Evolutionary conservation across 1,284 basidiomycete species (phyloP), one percentile per base, ranked within the genome.

Genomic region (Xanthoconium separans): DNA sequence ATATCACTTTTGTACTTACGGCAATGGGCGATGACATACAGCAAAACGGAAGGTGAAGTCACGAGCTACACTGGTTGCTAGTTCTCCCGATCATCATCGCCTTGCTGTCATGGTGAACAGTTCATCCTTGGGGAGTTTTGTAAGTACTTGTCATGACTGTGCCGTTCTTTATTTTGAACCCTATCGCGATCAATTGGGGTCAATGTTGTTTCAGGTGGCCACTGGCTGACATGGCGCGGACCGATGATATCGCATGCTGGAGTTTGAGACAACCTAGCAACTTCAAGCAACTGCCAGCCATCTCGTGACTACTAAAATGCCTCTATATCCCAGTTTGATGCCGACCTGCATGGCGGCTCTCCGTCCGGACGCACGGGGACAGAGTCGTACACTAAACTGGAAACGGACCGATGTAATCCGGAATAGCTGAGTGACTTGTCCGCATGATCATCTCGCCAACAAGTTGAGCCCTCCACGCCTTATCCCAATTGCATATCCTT

Each of bases 1-100:
- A 1, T 33, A 0, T 2, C 31, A 47, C 33, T 4, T 27, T n/a
- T 41, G 18, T 33, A 60, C 65, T 65, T 46, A 64, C 64, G 42
- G n/a, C n/a, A n/a, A n/a, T n/a, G n/a, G n/a, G n/a, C n/a, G n/a
- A n/a, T n/a, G n/a, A n/a, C n/a, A n/a, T n/a, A n/a, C n/a, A n/a
- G n/a, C 27, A 27, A 27, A 10, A 6, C 18, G 6, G 16, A 22
- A 9, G 22, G 9, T 6, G 2, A 12, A 43, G 22, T 43, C 15
- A 27, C 15, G 16, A 43, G 41, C 24, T 8, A 22, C 22, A 4
- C 16, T 15, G 41, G 9, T 37, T 18, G 36, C 11, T 37, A 37
- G 36, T 18, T 18, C 4, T n/a, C 18, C 36, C 36, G 36, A 37
- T 37, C 36, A 36, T 16, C 34, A 16, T 8, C 34, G 16, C 4